Base-by-base conservation (phyloP, 768 basidiomycete species). In the Naganishia antarctica region DNA sequence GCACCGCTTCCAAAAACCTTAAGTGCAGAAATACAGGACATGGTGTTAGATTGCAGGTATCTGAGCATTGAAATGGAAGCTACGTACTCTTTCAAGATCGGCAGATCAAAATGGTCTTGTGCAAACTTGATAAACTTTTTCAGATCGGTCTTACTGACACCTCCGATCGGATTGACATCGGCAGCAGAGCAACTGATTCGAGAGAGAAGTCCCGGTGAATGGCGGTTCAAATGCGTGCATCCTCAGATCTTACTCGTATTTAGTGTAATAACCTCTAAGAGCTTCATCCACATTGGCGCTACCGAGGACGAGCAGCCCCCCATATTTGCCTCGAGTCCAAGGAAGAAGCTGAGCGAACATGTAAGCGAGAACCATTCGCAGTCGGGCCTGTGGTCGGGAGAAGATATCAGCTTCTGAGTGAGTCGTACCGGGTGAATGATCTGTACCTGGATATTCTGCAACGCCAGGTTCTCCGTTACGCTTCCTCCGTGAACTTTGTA, bases 241-340 rank as follows among this genome's bases (percentile, higher is more conserved):
- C n/a, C n/a, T 4, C 11, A 32, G 3, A 7, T 67, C 75, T 65
- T 88, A 98, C 75, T 99, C 96, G 74, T 98, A 98, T 80, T 99
- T 98, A 0, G 96, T 99, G 65, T 96, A 80, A 76, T 98, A 99
- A 6, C 96, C 96, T 59, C 96, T 85, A 63, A 98, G 82, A 80
- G 93, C 94, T 80, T 98, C 96, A 71, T 99, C 96, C 1, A 99
- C 96, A 73, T 98, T 98, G 18, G 96, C 93, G 68, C 90, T 93
- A 1, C 96, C 96, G n/a, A 98, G 83, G 0, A 98, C 96, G 26
- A 98, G 84, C 37, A 99, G 78, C 6, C 91, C 90, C 0, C 96
- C 96, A 43, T 78, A 77, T 72, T 84, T 84, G 0, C 92, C 91
- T 66, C 93, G 81, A 0, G 87, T 89, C 87, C 90, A 97, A 3